Base-by-base conservation (phyloP, 2,329 filamentous ascomycete genomes). In the Fusarium begoniae region DNA sequence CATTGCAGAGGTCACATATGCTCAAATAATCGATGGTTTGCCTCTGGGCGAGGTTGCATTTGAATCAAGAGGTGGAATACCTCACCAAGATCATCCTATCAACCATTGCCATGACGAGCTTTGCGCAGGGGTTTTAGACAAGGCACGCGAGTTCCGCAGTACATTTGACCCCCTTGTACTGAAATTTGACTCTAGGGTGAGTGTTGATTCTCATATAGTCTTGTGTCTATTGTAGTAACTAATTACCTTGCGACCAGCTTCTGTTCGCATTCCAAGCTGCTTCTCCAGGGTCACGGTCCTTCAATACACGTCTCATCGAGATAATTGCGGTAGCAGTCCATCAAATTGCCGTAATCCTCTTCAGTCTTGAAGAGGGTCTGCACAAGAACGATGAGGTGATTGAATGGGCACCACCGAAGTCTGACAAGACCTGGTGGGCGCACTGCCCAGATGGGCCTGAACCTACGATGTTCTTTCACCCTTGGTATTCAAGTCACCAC, bases 221-320 rank as follows among this genome's bases (percentile, higher is more conserved):
- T 43, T 2, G 11, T 0, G 17, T 38, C 26, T 13, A 50, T 28
- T 1, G 2, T 4, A 20, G 9, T n/a, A 40, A 28, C 57, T 37
- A 41, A 53, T 15, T 15, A 5, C 8, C 8, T 3, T 30, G 2
- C 41, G 37, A 6, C 4, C 24, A 81, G 80, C 65, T 78, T 26
- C 26, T 82, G 7, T 37, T 65, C 43, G 73, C 63, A 0, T 82
- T 75, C 62, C 71, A 73, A 26, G 70, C 75, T 15, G 73, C 79
- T 2, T 50, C 72, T 3, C 72, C 53, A 4, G 75, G 69, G 8
- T 80, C 80, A 12, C 53, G 67, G 18, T 59, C 70, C 1, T 83
- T 81, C 53, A 67, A 79, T 1, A 75, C 74, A 24, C 68, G 77
- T 2, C 72, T 83, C 11, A 77, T 83, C 13, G 81, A 83, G 56